Base-by-base conservation (phyloP, 2,329 filamentous ascomycete species). In the Coniella vitis region DNA sequence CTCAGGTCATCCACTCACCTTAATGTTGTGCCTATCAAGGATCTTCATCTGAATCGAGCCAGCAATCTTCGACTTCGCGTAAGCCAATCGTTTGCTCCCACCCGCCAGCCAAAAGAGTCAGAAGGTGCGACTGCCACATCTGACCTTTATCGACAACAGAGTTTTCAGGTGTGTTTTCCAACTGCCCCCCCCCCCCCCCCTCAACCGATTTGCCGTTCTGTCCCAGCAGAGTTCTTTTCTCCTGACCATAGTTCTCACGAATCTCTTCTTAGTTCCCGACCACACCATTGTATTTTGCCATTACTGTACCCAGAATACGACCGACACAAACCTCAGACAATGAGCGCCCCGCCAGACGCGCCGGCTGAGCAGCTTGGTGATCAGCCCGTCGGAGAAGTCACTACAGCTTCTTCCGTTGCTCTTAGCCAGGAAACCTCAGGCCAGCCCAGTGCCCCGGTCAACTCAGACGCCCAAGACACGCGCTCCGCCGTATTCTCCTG, bases 401-500 rank as follows among this genome's bases (percentile, higher is more conserved):
- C 38, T 31, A n/a, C 38, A 42, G 38, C 17, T 12, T 13, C 22
- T 29, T 36, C 36, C 5, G 31, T 19, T 10, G 10, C 39, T 39
- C 29, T 29, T 9, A 17, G 22, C 14, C 12, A 7, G 17, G 34
- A 38, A 22, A 19, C 35, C n/a, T 14, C 35, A 7, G 21, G 34
- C 29, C 44, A 34, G 17, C 13, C 40, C 4, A 25, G 16, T 21
- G 20, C 40, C 10, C 17, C 29, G 9, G 22, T 29, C 34, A 5
- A 32, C 9, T 16, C 25, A 16, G 7, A 32, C 20, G 4, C 37
- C 25, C 36, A 20, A 12, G 31, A 34, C n/a, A 35, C 45, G 19
- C 9, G 10, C 8, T 5, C 41, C 22, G 16, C 13, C 29, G 38
- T 4, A 16, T 54, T 54, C 46, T 54, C 52, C 31, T 54, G 52